Percentiles rank a stretch among this genome's conserved stretches.
Conservation (phyloP, 129 eudicot genomes). For the Kitagawia praeruptora region DNA sequence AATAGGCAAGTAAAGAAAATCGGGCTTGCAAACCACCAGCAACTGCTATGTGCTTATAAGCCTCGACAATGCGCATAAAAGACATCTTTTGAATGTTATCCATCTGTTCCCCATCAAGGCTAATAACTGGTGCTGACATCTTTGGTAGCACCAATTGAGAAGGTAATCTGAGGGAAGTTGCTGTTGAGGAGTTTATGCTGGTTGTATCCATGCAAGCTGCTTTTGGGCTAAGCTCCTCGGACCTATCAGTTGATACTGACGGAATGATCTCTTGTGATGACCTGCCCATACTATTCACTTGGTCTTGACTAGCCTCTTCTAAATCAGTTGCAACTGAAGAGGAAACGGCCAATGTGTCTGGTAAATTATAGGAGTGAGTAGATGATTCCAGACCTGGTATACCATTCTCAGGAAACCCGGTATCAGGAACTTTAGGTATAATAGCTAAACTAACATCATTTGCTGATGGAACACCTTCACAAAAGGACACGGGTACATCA, state of each 20-base stretch:
- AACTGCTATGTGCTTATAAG: slow-evolving; percentile 75
- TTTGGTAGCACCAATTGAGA: slow-evolving; percentile 70
- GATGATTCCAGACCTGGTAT: slow-evolving; percentile 81
- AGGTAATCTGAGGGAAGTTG: slow-evolving; percentile 55
- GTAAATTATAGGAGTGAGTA: slow-evolving; percentile 36
- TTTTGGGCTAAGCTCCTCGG: slow-evolving; percentile 94
- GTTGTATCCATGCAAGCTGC: slow-evolving; percentile 43
- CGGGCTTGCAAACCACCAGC: slow-evolving; percentile 87
- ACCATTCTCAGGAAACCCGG: slow-evolving; percentile 39
- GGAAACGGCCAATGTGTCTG: slow-evolving; percentile 28
- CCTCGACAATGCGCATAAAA: slow-evolving; percentile 70
- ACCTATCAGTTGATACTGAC: slow-evolving; percentile 74
- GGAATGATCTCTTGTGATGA: slow-evolving; percentile 43
- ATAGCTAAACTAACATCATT: slow-evolving; percentile 25
- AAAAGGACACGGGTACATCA: slow-evolving; percentile 25
- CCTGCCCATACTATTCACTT: slow-evolving; percentile 33
- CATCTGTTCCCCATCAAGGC: slow-evolving; percentile 65
- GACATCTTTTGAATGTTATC: slow-evolving; percentile 63
- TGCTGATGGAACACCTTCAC: slow-evolving; percentile 28
- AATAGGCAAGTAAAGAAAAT: slow-evolving; percentile 69
- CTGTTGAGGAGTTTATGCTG: slow-evolving; percentile 45
- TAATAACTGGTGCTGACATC: slow-evolving; percentile 85
- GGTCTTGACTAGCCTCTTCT: slow-evolving; percentile 56
- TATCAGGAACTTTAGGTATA: slow-evolving; percentile 38
- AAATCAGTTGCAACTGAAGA: slow-evolving; percentile 36